These are phyloP conservation scores for Backusella australiensis DNA, from an alignment of 192 early-diverging fungal species.

Conservation along the genomic window DNA sequence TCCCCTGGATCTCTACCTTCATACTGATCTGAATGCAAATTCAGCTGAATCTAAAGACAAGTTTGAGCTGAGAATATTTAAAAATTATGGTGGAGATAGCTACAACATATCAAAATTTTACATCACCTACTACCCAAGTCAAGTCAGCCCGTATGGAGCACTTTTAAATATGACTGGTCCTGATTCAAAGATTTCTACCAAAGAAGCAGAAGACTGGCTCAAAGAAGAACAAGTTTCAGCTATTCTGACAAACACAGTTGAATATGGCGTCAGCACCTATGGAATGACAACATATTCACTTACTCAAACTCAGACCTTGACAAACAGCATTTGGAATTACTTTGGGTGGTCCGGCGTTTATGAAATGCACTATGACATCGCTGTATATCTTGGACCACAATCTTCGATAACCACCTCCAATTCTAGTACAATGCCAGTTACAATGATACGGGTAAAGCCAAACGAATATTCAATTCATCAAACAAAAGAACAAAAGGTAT, in stretches of 20 bases:
- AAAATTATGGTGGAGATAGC: neutral
- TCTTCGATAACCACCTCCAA: neutral
- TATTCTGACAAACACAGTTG: neutral
- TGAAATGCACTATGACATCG: neutral
- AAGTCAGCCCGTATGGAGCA: neutral
- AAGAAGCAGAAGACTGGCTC: neutral
- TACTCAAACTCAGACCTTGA: neutral
- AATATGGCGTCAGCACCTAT: neutral
- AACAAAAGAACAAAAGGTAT: neutral
- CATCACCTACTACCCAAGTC: constrained; percentile 4
- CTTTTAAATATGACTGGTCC: neutral
- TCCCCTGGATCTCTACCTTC: neutral
- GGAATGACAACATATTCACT: neutral
- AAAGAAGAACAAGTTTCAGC: neutral
- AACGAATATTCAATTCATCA: neutral
- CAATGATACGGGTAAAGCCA: neutral
- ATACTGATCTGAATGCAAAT: neutral
- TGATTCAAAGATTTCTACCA: neutral
- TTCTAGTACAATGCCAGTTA: neutral
- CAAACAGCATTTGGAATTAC: constrained; percentile 7
- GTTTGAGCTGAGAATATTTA: neutral
- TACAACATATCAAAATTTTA: neutral
- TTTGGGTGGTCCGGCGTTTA: neutral
- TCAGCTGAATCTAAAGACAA: neutral
- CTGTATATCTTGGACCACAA: neutral